A percentile compares a stretch with the other conserved stretches of the same genome.
These are phyloP conservation scores for Strigomonas oncopelti DNA, from an alignment of 208 protist species.

Conservation along the genomic window DNA sequence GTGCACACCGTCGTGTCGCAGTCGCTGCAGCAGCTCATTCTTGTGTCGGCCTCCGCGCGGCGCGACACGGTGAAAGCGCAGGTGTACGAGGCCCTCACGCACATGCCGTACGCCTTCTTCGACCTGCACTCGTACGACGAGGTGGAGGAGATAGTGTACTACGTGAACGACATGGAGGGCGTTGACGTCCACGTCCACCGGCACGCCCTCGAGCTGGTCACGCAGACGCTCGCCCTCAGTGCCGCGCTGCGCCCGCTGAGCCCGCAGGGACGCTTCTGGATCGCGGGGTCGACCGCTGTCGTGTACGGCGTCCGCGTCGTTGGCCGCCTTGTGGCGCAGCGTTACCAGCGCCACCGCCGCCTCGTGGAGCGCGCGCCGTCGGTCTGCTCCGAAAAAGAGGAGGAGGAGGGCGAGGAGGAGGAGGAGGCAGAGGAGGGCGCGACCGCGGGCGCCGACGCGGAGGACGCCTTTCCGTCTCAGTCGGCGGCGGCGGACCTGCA, in stretches of 20 bases:
- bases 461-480: neutral
- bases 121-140: conserved; percentile 51
- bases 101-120: conserved; percentile 56
- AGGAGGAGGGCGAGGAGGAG: conserved; percentile 22
- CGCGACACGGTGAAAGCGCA: conserved; percentile 45
- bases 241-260: conserved; percentile 27
- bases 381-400: conserved; percentile 23
- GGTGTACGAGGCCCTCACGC: conserved; percentile 55
- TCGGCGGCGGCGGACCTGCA: conserved; percentile 2
- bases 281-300: conserved; percentile 6
- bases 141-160: conserved; percentile 68
- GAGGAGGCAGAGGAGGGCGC: conserved; percentile 5
- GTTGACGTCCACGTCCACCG: conserved; percentile 68
- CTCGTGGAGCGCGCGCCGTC: conserved; percentile 22
- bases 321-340: neutral
- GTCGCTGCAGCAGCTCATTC: conserved; percentile 44
- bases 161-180: conserved; percentile 75
- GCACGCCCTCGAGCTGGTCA: conserved; percentile 36
- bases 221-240: conserved; percentile 17
- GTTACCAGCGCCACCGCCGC: conserved; percentile 9
- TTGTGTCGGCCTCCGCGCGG: conserved; percentile 30
- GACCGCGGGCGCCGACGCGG: neutral
- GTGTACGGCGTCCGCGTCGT: neutral
- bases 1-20: conserved; percentile 38
- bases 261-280: neutral